phyloP scores from a whole-genome alignment of 2,329 filamentous ascomycete species.

The Cercospora nicotianae region DNA sequence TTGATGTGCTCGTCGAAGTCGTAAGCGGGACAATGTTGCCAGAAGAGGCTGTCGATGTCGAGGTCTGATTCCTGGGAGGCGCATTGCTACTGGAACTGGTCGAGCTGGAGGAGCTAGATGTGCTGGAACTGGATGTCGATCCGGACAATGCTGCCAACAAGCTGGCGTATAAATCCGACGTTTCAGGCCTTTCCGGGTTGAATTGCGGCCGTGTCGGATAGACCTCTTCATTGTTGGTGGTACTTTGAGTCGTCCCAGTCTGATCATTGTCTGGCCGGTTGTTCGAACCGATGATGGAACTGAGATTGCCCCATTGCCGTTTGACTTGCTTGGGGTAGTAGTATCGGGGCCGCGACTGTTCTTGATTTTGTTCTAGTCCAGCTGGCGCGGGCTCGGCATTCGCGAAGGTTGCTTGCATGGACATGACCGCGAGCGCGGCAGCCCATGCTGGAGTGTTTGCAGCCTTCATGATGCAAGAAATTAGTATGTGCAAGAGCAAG shows the following conservation, averaged over 20 bases:
- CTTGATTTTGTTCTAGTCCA: constrained; percentile 42
- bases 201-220: not conserved
- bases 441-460: constrained; percentile 49
- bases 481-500: constrained; percentile 27
- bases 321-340: constrained; percentile 52
- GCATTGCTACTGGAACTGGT: not conserved
- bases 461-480: constrained; percentile 42
- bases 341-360: constrained; percentile 44
- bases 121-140: not conserved
- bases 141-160: not conserved
- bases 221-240: constrained; percentile 7
- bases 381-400: constrained; percentile 53
- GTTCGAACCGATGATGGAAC: constrained; percentile 2
- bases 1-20: constrained; percentile 13
- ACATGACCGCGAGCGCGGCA: constrained; percentile 48
- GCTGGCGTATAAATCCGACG: not conserved
- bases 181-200: constrained; percentile 3
- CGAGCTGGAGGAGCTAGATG: not conserved
- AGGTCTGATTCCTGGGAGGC: not conserved
- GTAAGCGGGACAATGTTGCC: constrained; percentile 6
- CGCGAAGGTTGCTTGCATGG: constrained; percentile 46
- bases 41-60: not conserved
- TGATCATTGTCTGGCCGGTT: not conserved
- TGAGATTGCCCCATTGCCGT: constrained; percentile 43
- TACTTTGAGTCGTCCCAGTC: not conserved